phyloP scores from a whole-genome alignment of 306 rosid species.

The Alnus glutinosa region DNA sequence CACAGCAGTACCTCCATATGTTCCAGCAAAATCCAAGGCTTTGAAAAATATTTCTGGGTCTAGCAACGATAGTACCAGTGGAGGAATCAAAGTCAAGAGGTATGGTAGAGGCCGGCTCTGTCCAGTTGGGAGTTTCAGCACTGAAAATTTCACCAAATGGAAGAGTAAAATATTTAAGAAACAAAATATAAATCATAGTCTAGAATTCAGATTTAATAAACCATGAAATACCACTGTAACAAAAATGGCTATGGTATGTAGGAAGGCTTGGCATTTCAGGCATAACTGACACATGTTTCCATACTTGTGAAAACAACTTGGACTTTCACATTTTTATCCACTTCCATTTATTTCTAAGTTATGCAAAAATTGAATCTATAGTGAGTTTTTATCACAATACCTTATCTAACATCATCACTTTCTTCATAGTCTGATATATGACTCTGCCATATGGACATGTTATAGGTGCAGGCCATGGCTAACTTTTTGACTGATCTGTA shows the following conservation, averaged over 20 bases:
- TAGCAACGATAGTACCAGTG: conserved; percentile 53
- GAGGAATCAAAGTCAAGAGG: conserved; percentile 60
- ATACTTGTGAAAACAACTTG: not conserved
- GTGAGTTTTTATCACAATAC: not conserved
- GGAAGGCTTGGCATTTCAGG: not conserved
- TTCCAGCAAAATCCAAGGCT: conserved; percentile 76
- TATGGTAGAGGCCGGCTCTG: conserved; percentile 59
- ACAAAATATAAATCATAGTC: not conserved
- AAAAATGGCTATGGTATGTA: not conserved
- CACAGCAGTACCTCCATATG: conserved; percentile 65
- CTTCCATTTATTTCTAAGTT: not conserved
- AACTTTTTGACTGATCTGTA: not conserved
- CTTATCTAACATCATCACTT: not conserved
- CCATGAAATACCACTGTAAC: not conserved
- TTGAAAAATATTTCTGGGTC: conserved; percentile 74
- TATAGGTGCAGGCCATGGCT: no score
- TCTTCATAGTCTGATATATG: not conserved
- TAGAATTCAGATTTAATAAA: not conserved
- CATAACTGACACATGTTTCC: not conserved
- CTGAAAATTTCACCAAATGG: conserved; percentile 38
- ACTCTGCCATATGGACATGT: not conserved
- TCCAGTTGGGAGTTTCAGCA: conserved; percentile 61
- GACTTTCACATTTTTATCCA: not conserved
- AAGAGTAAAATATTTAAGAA: not conserved
- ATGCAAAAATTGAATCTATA: not conserved